These are phyloP conservation scores for Aspergillus nidulans DNA, from an alignment of 495 filamentous ascomycete species.

Conservation along the genomic window DNA sequence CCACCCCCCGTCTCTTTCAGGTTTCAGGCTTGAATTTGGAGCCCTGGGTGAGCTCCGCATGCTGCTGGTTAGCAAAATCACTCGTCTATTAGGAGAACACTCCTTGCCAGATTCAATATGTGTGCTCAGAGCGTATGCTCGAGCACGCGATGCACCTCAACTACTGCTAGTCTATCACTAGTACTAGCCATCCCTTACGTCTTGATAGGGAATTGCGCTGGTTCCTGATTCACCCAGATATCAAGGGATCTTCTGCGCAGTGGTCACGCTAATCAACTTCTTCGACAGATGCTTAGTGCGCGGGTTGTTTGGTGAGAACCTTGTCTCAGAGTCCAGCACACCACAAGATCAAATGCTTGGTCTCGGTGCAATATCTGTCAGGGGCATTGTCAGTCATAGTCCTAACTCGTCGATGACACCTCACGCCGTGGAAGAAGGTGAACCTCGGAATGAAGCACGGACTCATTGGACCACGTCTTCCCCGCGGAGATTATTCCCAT, in stretches of 20 bases:
- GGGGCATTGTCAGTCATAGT: no score
- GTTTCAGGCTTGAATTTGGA: no score
- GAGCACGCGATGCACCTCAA: not conserved
- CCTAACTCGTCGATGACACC: not conserved
- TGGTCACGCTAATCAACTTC: not conserved
- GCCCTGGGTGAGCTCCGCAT: not conserved
- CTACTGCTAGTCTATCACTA: not conserved
- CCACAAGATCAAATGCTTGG: no score
- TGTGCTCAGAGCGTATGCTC: not conserved
- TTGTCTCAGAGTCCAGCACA: not conserved
- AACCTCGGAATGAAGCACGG: not conserved
- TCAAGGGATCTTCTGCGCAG: not conserved
- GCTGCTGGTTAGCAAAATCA: not conserved
- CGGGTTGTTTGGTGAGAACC: not conserved
- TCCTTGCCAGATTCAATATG: not conserved
- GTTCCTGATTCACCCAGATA: slow-evolving; percentile 15
- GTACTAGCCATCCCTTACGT: slow-evolving; percentile 10
- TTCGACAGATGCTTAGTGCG: not conserved
- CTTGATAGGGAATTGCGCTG: slow-evolving; percentile 3
- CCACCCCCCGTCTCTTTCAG: no score
- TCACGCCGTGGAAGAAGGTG: not conserved
- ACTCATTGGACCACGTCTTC: not conserved
- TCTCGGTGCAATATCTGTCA: not conserved
- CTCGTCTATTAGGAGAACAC: no score
- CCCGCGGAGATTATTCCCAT: not conserved